Conservation (phyloP, 2,329 filamentous ascomycete genomes). For the Curvularia sp. region DNA sequence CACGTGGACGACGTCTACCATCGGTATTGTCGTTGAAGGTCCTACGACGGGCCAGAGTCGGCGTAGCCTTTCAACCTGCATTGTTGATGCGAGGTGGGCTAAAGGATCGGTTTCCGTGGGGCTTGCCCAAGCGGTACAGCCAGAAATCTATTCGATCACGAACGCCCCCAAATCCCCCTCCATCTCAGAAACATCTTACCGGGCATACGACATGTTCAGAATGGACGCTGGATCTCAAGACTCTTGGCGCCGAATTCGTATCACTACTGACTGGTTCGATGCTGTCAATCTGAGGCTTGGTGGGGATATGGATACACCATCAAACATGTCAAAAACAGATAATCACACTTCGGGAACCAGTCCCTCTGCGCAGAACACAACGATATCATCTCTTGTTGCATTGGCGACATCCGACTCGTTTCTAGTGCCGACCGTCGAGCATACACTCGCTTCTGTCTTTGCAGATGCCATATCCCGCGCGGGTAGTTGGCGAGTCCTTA, state of each 20-base stretch:
- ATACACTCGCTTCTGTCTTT: neutral
- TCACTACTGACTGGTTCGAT: neutral
- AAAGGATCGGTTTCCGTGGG: neutral
- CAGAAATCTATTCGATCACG: neutral
- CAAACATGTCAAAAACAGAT: neutral
- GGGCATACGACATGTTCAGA: neutral
- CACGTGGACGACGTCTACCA: neutral
- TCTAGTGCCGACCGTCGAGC: neutral
- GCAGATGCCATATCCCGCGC: neutral
- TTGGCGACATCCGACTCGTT: neutral
- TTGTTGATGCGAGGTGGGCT: neutral
- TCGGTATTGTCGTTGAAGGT: neutral
- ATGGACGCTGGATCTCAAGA: neutral
- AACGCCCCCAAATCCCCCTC: neutral
- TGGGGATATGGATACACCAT: neutral
- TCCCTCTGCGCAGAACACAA: neutral
- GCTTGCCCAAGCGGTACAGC: neutral
- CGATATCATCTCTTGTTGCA: neutral
- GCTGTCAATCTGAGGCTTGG: neutral
- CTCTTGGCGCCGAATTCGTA: neutral
- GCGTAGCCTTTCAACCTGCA: neutral
- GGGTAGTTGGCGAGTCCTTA: neutral
- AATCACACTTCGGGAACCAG: neutral
- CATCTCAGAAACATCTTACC: neutral
- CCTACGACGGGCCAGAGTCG: neutral